Conservation (phyloP, 176 grass and related monocot genomes). For the Oryza coarctata region DNA sequence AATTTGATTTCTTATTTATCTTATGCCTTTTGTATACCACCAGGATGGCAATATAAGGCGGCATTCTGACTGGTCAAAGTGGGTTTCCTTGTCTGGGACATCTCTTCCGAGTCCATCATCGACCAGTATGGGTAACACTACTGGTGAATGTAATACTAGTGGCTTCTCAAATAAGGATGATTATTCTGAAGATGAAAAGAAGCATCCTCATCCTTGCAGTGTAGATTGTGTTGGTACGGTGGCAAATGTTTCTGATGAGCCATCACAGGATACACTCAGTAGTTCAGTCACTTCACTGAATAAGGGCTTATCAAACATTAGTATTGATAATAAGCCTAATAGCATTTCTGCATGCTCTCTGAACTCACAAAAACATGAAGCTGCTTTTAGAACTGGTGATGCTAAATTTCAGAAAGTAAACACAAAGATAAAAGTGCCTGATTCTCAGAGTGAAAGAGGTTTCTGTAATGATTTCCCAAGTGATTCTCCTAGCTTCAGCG, state of each 20-base stretch:
- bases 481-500: slow-evolving; percentile 41
- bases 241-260: slow-evolving; percentile 30
- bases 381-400: slow-evolving; percentile 32
- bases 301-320: slow-evolving; percentile 34
- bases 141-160: slow-evolving; percentile 25
- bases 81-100: slow-evolving; percentile 40
- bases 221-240: slow-evolving; percentile 24
- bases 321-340: slow-evolving; percentile 37
- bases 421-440: slow-evolving; percentile 32
- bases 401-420: slow-evolving; percentile 41
- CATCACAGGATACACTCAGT: slow-evolving; percentile 28
- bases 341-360: slow-evolving; percentile 13
- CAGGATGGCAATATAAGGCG: slow-evolving; percentile 74
- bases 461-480: slow-evolving; percentile 34
- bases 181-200: slow-evolving; percentile 44
- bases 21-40: slow-evolving; percentile 18
- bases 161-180: slow-evolving; percentile 33
- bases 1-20: background rate
- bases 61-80: slow-evolving; percentile 65
- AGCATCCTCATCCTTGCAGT: slow-evolving; percentile 21
- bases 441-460: slow-evolving; percentile 37
- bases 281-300: slow-evolving; percentile 18
- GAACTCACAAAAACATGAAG: slow-evolving; percentile 36
- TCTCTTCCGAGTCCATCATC: slow-evolving; percentile 40
- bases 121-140: slow-evolving; percentile 36